Conservation (phyloP, 1,284 basidiomycete species). For the Tremellales sp. region DNA sequence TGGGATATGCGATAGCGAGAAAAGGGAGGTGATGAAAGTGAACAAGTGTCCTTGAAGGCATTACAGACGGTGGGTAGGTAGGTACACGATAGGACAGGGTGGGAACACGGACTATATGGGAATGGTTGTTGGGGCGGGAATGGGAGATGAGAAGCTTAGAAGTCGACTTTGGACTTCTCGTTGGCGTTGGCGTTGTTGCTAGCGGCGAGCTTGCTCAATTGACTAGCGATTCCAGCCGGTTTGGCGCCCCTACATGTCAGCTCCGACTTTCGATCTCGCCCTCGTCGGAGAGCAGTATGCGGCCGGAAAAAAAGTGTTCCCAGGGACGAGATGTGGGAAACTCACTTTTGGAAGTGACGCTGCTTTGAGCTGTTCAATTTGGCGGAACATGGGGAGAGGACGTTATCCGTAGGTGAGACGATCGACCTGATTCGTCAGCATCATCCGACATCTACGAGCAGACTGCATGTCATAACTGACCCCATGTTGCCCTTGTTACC, state of each 20-base stretch:
- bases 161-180: constrained; percentile 31
- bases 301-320: too few species aligned
- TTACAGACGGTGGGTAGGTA: too few species aligned
- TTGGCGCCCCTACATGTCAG: constrained; percentile 12
- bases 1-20: too few species aligned
- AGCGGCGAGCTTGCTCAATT: constrained; percentile 37
- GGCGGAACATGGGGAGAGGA: constrained; percentile 83
- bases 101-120: too few species aligned
- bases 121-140: too few species aligned
- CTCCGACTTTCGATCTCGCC: too few species aligned
- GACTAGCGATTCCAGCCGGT: constrained; percentile 34
- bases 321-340: constrained; percentile 11
- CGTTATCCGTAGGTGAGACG: constrained; percentile 83
- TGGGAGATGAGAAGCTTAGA: constrained; percentile 15
- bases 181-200: constrained; percentile 3
- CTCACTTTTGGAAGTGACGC: constrained; percentile 84
- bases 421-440: constrained; percentile 51
- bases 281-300: too few species aligned
- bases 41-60: too few species aligned
- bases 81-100: too few species aligned
- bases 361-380: constrained; percentile 83
- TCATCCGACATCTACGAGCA: not conserved
- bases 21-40: too few species aligned
- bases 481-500: constrained; percentile 9
- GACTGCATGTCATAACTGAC: not conserved